Conservation (phyloP, 495 filamentous ascomycete genomes). For the Neurospora sp. region DNA sequence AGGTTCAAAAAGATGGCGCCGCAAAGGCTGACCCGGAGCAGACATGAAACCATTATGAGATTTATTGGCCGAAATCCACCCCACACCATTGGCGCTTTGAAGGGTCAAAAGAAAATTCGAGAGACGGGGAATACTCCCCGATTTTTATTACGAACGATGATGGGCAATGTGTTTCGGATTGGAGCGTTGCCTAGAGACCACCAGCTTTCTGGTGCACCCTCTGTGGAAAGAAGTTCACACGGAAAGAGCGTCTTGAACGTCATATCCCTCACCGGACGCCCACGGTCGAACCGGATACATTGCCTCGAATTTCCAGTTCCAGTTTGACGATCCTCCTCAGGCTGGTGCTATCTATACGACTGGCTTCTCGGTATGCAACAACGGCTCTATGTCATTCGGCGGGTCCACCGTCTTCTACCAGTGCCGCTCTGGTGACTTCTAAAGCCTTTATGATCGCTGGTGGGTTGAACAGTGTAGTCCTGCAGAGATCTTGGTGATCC, state of each 20-base stretch:
- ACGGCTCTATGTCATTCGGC: conserved; percentile 53
- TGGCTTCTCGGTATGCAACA: conserved; percentile 55
- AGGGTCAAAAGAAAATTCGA: not conserved
- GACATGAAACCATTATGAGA: not conserved
- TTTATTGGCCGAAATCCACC: not conserved
- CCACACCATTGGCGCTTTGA: not conserved
- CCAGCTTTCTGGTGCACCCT: no score
- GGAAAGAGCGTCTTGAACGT: no score
- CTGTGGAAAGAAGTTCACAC: no score
- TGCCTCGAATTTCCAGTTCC: conserved; percentile 63
- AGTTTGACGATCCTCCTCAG: conserved; percentile 65
- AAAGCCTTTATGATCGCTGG: conserved; percentile 50
- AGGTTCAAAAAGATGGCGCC: no score
- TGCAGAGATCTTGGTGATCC: conserved; percentile 39
- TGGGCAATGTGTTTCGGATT: no score
- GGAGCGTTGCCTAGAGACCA: no score
- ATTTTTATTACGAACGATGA: no score
- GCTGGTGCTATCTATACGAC: conserved; percentile 54
- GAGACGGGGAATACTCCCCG: no score
- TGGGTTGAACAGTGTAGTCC: conserved; percentile 44
- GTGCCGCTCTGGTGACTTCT: conserved; percentile 54
- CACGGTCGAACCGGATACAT: conserved; percentile 58
- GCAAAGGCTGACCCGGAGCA: not conserved
- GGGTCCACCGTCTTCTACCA: conserved; percentile 51
- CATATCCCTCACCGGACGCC: conserved; percentile 27